These are phyloP conservation scores for Pecoramyces ruminantium DNA, from an alignment of 192 early-diverging fungal species.

Conservation along the genomic window DNA sequence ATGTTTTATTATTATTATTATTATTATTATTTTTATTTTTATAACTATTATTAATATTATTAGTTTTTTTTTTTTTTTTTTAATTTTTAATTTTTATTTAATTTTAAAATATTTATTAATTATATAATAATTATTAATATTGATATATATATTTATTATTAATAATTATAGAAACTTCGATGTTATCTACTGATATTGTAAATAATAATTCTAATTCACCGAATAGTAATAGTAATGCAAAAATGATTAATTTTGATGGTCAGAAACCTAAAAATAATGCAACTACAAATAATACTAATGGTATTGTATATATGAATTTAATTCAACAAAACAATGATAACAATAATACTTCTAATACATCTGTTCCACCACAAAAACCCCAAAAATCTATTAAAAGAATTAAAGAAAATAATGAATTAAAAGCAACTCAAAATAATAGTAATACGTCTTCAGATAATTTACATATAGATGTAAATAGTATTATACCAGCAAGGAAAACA, in stretches of 20 bases:
- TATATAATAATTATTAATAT: too few species aligned
- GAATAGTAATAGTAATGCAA: background rate
- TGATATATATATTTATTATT: too few species aligned
- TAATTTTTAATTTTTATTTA: too few species aligned
- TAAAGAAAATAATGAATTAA: background rate
- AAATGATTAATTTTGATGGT: background rate
- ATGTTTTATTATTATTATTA: too few species aligned
- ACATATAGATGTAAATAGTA: background rate
- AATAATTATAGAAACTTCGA: background rate
- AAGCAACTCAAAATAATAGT: background rate
- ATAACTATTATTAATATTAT: too few species aligned
- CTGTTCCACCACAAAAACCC: background rate
- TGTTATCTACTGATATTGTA: background rate
- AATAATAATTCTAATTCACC: background rate
- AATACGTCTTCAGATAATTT: background rate
- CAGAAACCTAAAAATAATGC: background rate
- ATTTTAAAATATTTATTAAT: too few species aligned
- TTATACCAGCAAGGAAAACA: background rate
- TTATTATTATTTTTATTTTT: too few species aligned
- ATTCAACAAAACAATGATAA: background rate
- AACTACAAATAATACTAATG: background rate
- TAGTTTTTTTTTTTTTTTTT: too few species aligned
- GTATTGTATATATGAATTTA: background rate
- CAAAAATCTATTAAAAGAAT: background rate
- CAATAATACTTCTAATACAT: too few species aligned